Percentiles rank a stretch among this genome's conserved stretches.
These are phyloP conservation scores for Solanum rostratum DNA, from an alignment of 257 asterid species.

Conservation along the genomic window DNA sequence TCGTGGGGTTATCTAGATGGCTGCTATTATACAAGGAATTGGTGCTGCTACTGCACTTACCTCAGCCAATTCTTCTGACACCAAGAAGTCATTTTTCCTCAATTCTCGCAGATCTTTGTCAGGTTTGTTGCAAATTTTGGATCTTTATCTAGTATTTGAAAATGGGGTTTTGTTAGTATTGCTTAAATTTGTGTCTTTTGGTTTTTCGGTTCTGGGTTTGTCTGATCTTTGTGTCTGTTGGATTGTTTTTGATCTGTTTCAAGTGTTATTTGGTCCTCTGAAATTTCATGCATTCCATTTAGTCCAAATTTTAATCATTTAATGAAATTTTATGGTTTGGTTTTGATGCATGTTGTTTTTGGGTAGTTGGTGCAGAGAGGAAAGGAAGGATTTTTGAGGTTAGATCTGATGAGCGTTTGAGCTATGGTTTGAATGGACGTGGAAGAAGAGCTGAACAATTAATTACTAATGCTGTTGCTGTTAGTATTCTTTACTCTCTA, in stretches of 20 bases:
- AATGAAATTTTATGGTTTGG: not conserved
- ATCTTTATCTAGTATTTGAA: not conserved
- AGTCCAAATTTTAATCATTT: not conserved
- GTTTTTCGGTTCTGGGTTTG: not conserved
- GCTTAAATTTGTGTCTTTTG: not conserved
- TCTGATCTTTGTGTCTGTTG: not conserved
- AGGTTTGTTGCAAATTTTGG: conserved; percentile 13
- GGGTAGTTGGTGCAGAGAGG: conserved; percentile 31
- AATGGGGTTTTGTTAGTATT: not conserved
- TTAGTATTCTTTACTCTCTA: conserved; percentile 15
- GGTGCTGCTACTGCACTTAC: conserved; percentile 42
- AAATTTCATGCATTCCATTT: not conserved
- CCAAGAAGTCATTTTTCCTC: conserved; percentile 13
- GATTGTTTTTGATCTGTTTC: not conserved
- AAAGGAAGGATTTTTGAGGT: conserved; percentile 17
- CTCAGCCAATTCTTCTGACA: conserved; percentile 17
- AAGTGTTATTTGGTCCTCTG: not conserved
- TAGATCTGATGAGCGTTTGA: conserved; percentile 30
- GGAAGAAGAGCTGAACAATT: conserved; percentile 18
- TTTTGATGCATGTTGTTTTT: not conserved
- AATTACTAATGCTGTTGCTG: conserved; percentile 48
- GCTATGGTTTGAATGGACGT: conserved; percentile 18
- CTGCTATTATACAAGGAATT: conserved; percentile 33
- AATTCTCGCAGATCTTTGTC: conserved; percentile 22
- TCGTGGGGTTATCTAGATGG: conserved; percentile 13